Evolutionary conservation across 2,329 filamentous ascomycete species (phyloP), one percentile per base, ranked within the genome.

Genomic region (Aspergillus awamori): DNA sequence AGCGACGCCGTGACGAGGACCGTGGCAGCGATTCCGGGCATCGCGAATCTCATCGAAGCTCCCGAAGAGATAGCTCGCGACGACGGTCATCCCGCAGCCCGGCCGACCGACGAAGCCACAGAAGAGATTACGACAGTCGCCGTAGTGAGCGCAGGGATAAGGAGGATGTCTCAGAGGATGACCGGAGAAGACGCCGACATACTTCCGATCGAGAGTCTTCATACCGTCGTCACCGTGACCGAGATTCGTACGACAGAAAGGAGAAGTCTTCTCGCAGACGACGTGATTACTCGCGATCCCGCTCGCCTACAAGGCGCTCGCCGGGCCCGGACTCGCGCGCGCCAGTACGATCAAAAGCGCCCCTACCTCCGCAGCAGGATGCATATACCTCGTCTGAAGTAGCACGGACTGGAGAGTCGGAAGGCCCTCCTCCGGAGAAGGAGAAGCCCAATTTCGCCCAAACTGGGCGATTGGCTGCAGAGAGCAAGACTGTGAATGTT

Each of bases 361-460:
- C 81, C 3, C 76, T 83, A 13, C 80, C 79, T 33, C 81, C 80
- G 3, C 81, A 83, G 62, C 66, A 74, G 56, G 78, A 81, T 38
- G 79, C 79, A 22, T 83, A 82, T 65, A 74, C 70, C 22, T 67
- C 72, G 3, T 70, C 68, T n/a, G 70, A 72, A 33, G 65, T 71
- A 2, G 54, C 64, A 15, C 65, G 30, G 58, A 64, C 63, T 30
- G 65, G 63, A 30, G 63, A 74, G 30, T 66, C 63, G 3, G 67
- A 70, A 4, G 47, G 71, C 67, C n/a, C 53, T 41, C 73, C 73
- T 24, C 69, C 70, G 1, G 72, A 73, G 22, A 76, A 95, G 72
- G 89, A 98, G 74, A 93, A 93, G 76, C 91, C 93, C 43, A 99
- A 97, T 77, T 96, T 90, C 76, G 86, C 85, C 20, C 86, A 83